These are phyloP conservation scores for Capsicum pubescens DNA, from an alignment of 257 asterid genomes.

Conservation along the genomic window DNA sequence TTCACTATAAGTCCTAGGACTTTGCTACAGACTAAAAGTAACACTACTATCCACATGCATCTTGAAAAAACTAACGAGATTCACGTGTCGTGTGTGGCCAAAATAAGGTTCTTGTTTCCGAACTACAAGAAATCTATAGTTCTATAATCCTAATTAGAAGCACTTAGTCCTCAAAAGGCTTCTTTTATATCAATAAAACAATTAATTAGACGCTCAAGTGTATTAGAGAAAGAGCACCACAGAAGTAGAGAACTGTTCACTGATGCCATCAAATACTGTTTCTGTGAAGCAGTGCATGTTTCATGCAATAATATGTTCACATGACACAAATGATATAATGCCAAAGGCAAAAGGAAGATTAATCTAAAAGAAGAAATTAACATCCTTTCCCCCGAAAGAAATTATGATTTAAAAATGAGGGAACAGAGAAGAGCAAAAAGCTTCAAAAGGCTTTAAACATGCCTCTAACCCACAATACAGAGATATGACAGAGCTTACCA, in stretches of 20 bases:
- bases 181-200: background rate
- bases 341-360: slow-evolving; percentile 4
- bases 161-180: background rate
- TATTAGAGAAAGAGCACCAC: background rate
- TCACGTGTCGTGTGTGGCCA: too few species aligned
- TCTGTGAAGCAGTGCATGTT: background rate
- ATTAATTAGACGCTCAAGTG: background rate
- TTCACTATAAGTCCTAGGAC: background rate
- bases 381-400: background rate
- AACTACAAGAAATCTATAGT: background rate
- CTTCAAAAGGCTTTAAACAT: background rate
- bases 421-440: background rate
- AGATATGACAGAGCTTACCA: slow-evolving; percentile 55
- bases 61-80: background rate
- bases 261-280: too few species aligned
- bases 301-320: background rate
- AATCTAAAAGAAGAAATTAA: background rate
- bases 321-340: background rate
- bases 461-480: background rate
- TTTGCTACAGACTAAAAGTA: background rate
- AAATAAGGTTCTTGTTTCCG: background rate
- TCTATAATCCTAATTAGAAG: background rate
- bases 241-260: slow-evolving; percentile 14
- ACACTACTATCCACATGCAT: background rate
- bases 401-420: background rate